Evolutionary conservation across 495 filamentous ascomycete genomes (phyloP).

Genomic region (Aspergillus saccharolyticus): DNA sequence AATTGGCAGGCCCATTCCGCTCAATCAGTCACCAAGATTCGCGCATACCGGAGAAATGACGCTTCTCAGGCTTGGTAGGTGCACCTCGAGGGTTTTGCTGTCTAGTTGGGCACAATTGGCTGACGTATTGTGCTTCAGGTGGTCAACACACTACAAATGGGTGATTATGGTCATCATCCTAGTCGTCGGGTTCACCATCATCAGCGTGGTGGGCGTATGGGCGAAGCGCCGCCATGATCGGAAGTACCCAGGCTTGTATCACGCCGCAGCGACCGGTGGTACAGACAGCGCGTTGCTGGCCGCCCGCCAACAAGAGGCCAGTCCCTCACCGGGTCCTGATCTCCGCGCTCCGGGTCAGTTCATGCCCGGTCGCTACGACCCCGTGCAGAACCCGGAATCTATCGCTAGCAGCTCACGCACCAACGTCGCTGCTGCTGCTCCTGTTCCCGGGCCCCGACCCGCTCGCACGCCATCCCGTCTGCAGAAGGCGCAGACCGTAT

Average conservation of each 20-base stretch:
- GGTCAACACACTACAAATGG: slow-evolving; percentile 48
- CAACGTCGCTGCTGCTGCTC: slow-evolving; percentile 11
- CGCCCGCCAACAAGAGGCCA: slow-evolving; percentile 18
- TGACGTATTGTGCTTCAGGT: slow-evolving; percentile 29
- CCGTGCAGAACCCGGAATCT: slow-evolving; percentile 16
- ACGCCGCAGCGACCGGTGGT: slow-evolving; percentile 19
- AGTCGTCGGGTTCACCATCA: slow-evolving; percentile 36
- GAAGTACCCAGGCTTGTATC: slow-evolving; percentile 36
- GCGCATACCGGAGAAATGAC: not conserved
- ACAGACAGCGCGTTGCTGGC: slow-evolving; percentile 19
- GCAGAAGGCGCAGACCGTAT: slow-evolving; percentile 18
- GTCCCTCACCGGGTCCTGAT: slow-evolving; percentile 11
- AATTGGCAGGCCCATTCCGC: slow-evolving; percentile 7
- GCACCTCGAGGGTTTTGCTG: not conserved
- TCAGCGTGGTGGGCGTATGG: slow-evolving; percentile 36
- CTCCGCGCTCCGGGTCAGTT: slow-evolving; percentile 8
- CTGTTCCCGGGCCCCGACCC: slow-evolving; percentile 5
- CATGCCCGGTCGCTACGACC: slow-evolving; percentile 14
- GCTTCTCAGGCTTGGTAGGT: slow-evolving; percentile 20
- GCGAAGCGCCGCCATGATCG: slow-evolving; percentile 47
- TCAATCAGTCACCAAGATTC: not conserved
- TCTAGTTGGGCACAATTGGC: not conserved
- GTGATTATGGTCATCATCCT: slow-evolving; percentile 52
- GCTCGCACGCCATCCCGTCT: slow-evolving; percentile 20
- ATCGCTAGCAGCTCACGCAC: slow-evolving; percentile 33